Evolutionary conservation across 495 filamentous ascomycete genomes (phyloP).

Genomic region (Tuber borchii): DNA sequence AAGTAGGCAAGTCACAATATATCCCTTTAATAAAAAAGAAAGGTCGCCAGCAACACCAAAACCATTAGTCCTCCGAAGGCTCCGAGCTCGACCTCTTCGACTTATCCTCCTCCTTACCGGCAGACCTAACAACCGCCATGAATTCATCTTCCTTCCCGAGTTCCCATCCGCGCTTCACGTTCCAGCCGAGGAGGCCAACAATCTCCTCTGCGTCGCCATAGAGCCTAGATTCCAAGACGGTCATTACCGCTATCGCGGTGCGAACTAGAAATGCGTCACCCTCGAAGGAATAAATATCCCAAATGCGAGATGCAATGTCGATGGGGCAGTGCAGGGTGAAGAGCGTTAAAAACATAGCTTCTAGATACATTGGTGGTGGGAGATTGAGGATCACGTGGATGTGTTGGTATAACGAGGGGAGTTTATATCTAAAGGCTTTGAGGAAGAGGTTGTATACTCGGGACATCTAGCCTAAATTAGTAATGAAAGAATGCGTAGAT

Average conservation of each 20-base stretch:
- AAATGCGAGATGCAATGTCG: conserved; percentile 70
- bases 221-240: conserved; percentile 55
- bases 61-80: conserved; percentile 11
- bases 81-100: conserved; percentile 20
- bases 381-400: conserved; percentile 51
- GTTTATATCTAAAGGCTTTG: conserved; percentile 64
- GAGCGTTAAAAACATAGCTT: conserved; percentile 50
- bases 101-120: conserved; percentile 55
- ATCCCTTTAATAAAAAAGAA: conserved; percentile 10
- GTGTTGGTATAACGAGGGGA: conserved; percentile 62
- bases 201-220: conserved; percentile 53
- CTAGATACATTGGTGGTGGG: conserved; percentile 50
- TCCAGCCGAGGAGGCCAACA: conserved; percentile 54
- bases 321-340: conserved; percentile 55
- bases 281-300: conserved; percentile 94
- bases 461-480: conserved; percentile 45
- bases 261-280: conserved; percentile 76
- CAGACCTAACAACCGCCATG: conserved; percentile 60
- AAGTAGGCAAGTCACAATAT: conserved; percentile 15
- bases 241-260: conserved; percentile 61
- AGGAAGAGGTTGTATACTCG: conserved; percentile 67
- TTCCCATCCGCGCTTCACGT: conserved; percentile 45
- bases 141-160: conserved; percentile 60
- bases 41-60: not conserved
- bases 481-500: not conserved